Evolutionary conservation across 352 stramenopile species (phyloP), one percentile per base, ranked within the genome.

Genomic region (Pythium brachiatum): DNA sequence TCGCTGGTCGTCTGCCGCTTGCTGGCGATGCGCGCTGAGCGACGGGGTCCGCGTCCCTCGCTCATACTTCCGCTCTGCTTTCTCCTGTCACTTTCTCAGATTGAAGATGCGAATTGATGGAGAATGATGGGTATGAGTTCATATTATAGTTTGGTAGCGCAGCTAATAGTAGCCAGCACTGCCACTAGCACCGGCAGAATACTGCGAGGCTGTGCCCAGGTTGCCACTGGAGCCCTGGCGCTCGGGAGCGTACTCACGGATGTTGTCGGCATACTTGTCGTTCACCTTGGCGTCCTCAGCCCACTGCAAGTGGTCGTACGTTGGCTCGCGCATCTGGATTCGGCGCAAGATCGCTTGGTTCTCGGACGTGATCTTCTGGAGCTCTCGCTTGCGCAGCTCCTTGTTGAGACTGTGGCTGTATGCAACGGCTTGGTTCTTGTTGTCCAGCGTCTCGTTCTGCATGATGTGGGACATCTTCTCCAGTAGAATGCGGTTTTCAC

Each of bases 381-480:
- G 68, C 53, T 95, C 84, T 32, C 86, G 83, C 66, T 94, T 95
- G 47, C 86, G 81, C 21, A 76, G 64, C 16, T 76, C 85, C 43
- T 94, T 94, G 76, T 95, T 94, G 39, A 95, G 72, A 64, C 85
- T 94, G 69, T 92, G 82, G 13, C 80, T 73, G 64, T 92, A 91
- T 13, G 54, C 55, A 39, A 92, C 75, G 16, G 87, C 74, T 51
- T 92, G 79, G 60, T 90, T 94, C 67, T 92, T 92, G 75, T 90
- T 94, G 72, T 95, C 87, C 9, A 94, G 69, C 57, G 83, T 83
- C 52, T 94, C 86, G 51, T 75, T 89, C 70, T 94, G 86, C 87
- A 95, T 95, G 68, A 99, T 99, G 60, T 95, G 83, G 13, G 90
- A 97, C 96, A 99, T 99, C 70, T 98, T 99, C 68, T 98, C 90